Evolutionary conservation across 2,329 filamentous ascomycete species (phyloP).

Genomic region (Penicillium sclerotiorum): DNA sequence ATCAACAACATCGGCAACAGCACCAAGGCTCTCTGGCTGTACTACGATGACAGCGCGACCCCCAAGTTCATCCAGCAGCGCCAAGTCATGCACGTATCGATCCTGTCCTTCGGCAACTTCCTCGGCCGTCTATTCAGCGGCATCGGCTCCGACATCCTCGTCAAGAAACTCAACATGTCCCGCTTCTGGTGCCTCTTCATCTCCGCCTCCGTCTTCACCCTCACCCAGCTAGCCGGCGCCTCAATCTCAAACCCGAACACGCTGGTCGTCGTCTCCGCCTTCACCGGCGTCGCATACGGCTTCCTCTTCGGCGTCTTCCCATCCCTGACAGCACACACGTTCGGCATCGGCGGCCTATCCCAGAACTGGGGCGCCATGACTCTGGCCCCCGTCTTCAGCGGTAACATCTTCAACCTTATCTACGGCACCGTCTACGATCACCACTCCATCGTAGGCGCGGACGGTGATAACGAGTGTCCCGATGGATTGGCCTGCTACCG

Average conservation of each 20-base stretch:
- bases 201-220: constrained; percentile 74
- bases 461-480: constrained; percentile 72
- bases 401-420: constrained; percentile 89
- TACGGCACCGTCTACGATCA: constrained; percentile 83
- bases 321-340: constrained; percentile 83
- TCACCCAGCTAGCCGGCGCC: constrained; percentile 77
- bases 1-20: constrained; percentile 99
- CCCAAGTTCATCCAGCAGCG: constrained; percentile 75
- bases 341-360: constrained; percentile 83
- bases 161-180: constrained; percentile 76
- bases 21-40: constrained; percentile 81
- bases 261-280: constrained; percentile 75
- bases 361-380: constrained; percentile 98
- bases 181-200: constrained; percentile 89
- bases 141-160: constrained; percentile 86
- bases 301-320: constrained; percentile 94
- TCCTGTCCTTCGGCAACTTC: constrained; percentile 88
- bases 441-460: constrained; percentile 69
- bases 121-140: constrained; percentile 75
- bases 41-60: constrained; percentile 73
- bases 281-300: constrained; percentile 88
- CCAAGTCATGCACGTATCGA: constrained; percentile 91
- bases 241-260: constrained; percentile 74
- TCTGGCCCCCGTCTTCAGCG: constrained; percentile 80
- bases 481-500: constrained; percentile 81